phyloP scores from a whole-genome alignment of 805 yeast genomes.

The Lachancea nothofagi region DNA sequence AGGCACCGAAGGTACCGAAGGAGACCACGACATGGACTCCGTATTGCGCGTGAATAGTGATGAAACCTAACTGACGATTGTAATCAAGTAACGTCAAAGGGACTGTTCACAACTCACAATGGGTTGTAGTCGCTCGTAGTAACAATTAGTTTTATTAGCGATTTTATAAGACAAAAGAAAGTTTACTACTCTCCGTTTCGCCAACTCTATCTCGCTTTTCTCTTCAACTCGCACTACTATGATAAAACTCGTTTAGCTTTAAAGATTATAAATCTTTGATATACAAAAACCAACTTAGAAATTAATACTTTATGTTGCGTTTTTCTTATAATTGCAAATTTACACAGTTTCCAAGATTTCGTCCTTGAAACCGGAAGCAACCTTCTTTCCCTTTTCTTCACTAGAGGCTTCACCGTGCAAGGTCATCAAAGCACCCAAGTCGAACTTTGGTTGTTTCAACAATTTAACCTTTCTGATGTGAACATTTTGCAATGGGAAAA shows the following conservation, averaged over 20 bases:
- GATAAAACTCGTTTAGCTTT: slow-evolving; percentile 11
- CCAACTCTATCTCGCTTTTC: too few relatives aligned
- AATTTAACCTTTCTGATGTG: slow-evolving; percentile 98
- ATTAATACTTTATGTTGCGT: slow-evolving; percentile 6
- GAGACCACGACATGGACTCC: too few relatives aligned
- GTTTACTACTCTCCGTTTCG: too few relatives aligned
- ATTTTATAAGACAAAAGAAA: too few relatives aligned
- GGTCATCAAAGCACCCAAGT: slow-evolving; percentile 91
- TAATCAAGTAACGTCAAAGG: too few relatives aligned
- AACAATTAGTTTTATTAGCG: too few relatives aligned
- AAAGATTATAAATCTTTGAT: slow-evolving; percentile 15
- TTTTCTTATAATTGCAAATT: slow-evolving; percentile 24
- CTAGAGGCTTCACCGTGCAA: slow-evolving; percentile 93
- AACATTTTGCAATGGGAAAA: slow-evolving; percentile 97
- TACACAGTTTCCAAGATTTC: slow-evolving; percentile 96
- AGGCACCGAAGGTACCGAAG: slow-evolving; percentile 9
- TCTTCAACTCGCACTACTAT: neutral
- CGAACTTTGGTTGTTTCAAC: slow-evolving; percentile 98
- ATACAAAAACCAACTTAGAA: slow-evolving; percentile 14
- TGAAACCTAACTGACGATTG: too few relatives aligned
- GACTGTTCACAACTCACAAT: too few relatives aligned
- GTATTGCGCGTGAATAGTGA: too few relatives aligned
- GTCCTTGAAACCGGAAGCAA: slow-evolving; percentile 93
- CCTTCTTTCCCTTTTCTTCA: slow-evolving; percentile 98
- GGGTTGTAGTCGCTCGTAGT: too few relatives aligned